Conservation (phyloP, 495 filamentous ascomycete species). For the Cercophora newfieldiana region DNA sequence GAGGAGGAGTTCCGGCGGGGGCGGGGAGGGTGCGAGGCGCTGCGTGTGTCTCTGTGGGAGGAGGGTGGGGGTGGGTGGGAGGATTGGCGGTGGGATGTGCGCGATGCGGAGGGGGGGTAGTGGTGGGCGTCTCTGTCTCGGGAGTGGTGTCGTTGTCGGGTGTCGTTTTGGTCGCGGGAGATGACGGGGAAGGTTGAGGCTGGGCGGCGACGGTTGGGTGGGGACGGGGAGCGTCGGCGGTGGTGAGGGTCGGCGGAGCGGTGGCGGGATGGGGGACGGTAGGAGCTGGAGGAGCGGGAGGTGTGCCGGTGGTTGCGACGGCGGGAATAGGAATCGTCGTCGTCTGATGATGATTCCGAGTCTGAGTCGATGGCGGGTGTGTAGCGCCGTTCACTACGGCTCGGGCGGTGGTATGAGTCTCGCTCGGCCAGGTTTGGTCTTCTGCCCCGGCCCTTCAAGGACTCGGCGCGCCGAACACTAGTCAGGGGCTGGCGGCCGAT, state of each 20-base stretch:
- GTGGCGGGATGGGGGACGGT: neutral
- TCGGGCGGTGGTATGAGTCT: neutral
- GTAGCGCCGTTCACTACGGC: slow-evolving; percentile 1
- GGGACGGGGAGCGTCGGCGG: neutral
- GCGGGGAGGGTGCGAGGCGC: neutral
- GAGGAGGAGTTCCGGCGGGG: slow-evolving; percentile 12
- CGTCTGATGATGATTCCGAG: neutral
- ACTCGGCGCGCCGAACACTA: slow-evolving; percentile 5
- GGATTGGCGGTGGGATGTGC: neutral
- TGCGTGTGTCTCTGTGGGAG: neutral
- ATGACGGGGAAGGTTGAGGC: neutral
- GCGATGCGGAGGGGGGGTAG: slow-evolving; percentile 16
- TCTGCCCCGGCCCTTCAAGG: neutral
- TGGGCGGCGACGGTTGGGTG: neutral
- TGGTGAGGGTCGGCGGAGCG: neutral
- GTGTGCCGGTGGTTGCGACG: neutral
- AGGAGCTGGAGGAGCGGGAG: neutral
- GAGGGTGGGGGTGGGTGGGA: neutral
- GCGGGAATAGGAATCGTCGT: neutral
- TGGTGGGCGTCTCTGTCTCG: neutral
- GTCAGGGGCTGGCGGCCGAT: neutral
- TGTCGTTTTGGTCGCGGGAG: neutral
- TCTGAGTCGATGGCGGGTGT: neutral
- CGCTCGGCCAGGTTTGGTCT: neutral
- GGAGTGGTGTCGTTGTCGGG: neutral